phyloP scores from a whole-genome alignment of 2,329 filamentous ascomycete species.

The Ophiostoma pallidulum region DNA sequence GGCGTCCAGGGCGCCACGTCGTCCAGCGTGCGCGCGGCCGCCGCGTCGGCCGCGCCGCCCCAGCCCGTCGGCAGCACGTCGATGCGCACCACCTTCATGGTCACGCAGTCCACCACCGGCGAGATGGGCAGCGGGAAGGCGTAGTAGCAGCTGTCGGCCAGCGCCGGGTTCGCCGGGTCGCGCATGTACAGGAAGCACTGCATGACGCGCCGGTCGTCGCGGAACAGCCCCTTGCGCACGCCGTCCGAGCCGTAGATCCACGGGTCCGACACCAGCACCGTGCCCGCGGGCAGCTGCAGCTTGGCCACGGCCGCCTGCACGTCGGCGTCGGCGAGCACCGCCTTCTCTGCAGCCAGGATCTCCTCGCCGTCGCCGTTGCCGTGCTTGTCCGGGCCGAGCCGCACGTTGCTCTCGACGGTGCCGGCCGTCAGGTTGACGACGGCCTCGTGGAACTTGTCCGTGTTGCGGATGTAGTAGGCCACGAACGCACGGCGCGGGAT shows the following conservation, averaged over 20 bases:
- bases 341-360: conserved; percentile 47
- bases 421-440: conserved; percentile 40
- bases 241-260: conserved; percentile 56
- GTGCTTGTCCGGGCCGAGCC: conserved; percentile 50
- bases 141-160: conserved; percentile 55
- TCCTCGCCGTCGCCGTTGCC: conserved; percentile 51
- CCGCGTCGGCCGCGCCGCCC: conserved; percentile 38
- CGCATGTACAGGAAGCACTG: conserved; percentile 60
- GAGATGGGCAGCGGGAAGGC: conserved; percentile 45
- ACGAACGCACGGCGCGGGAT: conserved; percentile 44
- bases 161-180: conserved; percentile 47
- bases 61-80: conserved; percentile 39
- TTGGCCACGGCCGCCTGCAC: conserved; percentile 54
- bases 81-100: conserved; percentile 33
- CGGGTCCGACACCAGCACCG: conserved; percentile 49
- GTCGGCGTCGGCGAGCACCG: conserved; percentile 42
- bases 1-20: conserved; percentile 29
- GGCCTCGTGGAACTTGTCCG: conserved; percentile 54
- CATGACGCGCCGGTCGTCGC: conserved; percentile 26
- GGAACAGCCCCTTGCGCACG: conserved; percentile 14
- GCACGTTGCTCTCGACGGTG: conserved; percentile 45
- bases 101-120: conserved; percentile 46
- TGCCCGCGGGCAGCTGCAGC: conserved; percentile 49
- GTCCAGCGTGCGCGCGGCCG: conserved; percentile 19
- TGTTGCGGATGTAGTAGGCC: conserved; percentile 50